A percentile compares a stretch with the other conserved stretches of the same genome.
Evolutionary conservation across 805 yeast species (phyloP).

Genomic region (Saccharomycopsis sp.): DNA sequence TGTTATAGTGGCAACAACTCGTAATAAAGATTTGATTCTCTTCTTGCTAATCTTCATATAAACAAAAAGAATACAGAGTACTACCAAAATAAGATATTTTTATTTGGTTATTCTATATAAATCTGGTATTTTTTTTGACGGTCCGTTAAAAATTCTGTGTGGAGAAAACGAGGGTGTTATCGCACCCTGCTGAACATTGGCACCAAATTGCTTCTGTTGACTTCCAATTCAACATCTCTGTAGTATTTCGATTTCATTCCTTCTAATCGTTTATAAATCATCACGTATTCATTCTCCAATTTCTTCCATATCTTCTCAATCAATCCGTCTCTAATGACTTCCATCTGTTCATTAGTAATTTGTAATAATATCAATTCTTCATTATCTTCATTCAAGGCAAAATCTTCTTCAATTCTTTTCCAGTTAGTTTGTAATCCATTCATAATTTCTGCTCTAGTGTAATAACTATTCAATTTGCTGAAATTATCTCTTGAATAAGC

Average conservation of each 20-base stretch:
- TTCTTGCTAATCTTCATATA: no score
- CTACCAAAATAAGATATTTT: slow-evolving; percentile 1
- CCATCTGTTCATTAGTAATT: slow-evolving; percentile 22
- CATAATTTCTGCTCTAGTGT: slow-evolving; percentile 53
- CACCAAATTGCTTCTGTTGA: slow-evolving; percentile 50
- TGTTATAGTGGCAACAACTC: background rate
- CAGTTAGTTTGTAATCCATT: slow-evolving; percentile 48
- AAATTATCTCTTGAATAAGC: slow-evolving; percentile 57
- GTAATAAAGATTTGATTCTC: background rate
- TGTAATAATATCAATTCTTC: slow-evolving; percentile 17
- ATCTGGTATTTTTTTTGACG: no score
- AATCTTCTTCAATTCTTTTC: slow-evolving; percentile 50
- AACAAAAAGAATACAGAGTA: background rate
- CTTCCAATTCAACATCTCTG: slow-evolving; percentile 42
- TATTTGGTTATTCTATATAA: no score
- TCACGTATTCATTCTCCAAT: slow-evolving; percentile 55
- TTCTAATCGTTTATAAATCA: slow-evolving; percentile 47
- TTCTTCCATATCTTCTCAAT: slow-evolving; percentile 63
- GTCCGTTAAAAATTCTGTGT: no score
- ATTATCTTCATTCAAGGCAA: slow-evolving; percentile 23
- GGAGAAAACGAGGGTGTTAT: no score
- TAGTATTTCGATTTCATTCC: slow-evolving; percentile 46
- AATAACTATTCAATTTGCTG: slow-evolving; percentile 47
- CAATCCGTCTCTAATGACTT: slow-evolving; percentile 45
- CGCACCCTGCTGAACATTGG: no score